Evolutionary conservation across 2,329 filamentous ascomycete species (phyloP).

Genomic region (Cladosporium sp.): DNA sequence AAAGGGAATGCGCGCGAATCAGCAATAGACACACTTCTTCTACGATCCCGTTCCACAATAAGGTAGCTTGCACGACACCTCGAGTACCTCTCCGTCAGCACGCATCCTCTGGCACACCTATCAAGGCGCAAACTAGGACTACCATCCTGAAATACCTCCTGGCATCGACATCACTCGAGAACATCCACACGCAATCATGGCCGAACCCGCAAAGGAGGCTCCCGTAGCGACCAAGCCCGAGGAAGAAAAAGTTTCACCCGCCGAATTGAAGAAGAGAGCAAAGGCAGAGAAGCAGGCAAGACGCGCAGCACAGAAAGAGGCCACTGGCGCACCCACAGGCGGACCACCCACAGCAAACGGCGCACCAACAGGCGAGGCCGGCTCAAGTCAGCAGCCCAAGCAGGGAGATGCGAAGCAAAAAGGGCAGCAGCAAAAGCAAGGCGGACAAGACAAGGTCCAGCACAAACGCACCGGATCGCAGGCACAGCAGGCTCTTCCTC

Average conservation of each 20-base stretch:
- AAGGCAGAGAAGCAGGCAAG: conserved; percentile 90
- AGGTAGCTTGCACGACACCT: no score
- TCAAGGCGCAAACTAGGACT: no score
- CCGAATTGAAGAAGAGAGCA: conserved; percentile 80
- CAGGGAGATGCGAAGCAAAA: conserved; percentile 27
- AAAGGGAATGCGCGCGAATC: no score
- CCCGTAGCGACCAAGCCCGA: neutral
- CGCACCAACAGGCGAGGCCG: conserved; percentile 15
- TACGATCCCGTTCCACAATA: no score
- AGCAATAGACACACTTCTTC: no score
- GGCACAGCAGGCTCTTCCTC: conserved; percentile 14
- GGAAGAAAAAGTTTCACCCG: conserved; percentile 60
- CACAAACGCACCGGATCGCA: conserved; percentile 18
- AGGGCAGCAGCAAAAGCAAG: conserved; percentile 30
- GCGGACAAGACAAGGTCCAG: conserved; percentile 18
- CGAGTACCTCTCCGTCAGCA: no score
- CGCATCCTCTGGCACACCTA: no score
- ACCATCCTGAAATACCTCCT: no score
- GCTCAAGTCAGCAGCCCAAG: conserved; percentile 28
- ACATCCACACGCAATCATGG: neutral
- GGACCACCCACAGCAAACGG: conserved; percentile 18
- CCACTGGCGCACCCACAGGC: conserved; percentile 18
- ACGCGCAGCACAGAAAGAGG: conserved; percentile 51
- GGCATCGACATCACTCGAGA: no score
- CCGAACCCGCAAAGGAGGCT: conserved; percentile 17